Evolutionary conservation across 1,139 yeast species (phyloP), one percentile per base, ranked within the genome.

Genomic region (Williopsis jadinii): DNA sequence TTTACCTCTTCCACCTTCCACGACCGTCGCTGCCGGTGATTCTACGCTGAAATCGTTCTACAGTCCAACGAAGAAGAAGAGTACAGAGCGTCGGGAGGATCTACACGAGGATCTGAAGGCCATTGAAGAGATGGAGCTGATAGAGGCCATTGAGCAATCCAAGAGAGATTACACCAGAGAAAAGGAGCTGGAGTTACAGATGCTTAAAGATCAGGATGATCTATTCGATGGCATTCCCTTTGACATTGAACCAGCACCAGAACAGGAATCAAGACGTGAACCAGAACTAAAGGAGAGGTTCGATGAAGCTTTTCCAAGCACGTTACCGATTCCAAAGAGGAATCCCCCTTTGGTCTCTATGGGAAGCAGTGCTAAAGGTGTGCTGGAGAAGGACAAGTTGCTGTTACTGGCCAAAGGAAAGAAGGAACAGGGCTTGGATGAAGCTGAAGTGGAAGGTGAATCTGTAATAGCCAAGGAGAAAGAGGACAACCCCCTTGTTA

Each of bases 61-160:
- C 29, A 53, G 54, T 38, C 56, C 56, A 10, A 32, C 42, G 26
- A 51, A 51, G 46, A 43, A 40, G 14, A 41, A 30, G 8, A 24
- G 6, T 9, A 35, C 38, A 36, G 35, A 45, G 41, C 9, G 12
- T 30, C 42, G 40, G 9, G 48, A 41, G 10, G 51, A 46, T 27
- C 42, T 41, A 6, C 51, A 47, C 14, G 57, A 56, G 10, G 64
- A 62, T 34, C 36, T 36, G 9, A 9, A 37, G 11, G 36, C 46
- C 11, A 42, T 60, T 11, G 61, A 61, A 32, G 69, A 67, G 35
- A 52, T 55, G 5, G 76, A 75, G 34, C 49, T 74, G 41, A 62
- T 62, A 47, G 63, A 59, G 42, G 80, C 80, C 1, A 64, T 75
- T 28, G 71, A 70, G 43, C 60, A 58, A 34, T 74, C 81, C 0